These are phyloP conservation scores for Priceomyces carsonii DNA, from an alignment of 805 yeast species.

Conservation along the genomic window DNA sequence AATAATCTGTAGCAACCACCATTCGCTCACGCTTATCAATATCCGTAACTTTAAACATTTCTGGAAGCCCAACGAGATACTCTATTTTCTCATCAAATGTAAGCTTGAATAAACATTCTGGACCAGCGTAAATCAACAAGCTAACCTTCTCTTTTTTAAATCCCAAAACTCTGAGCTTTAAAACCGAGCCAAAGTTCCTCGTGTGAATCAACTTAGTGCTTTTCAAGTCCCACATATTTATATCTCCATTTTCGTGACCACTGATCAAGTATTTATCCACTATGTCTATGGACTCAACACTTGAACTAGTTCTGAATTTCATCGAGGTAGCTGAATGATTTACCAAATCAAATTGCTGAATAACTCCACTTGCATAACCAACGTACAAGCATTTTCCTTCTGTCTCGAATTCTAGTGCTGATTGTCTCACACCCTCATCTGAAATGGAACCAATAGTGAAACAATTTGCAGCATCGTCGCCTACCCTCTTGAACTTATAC, in stretches of 20 bases:
- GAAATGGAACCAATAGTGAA: slow-evolving; percentile 10
- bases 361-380: slow-evolving; percentile 42
- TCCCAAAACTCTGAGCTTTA: slow-evolving; percentile 1
- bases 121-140: slow-evolving; percentile 23
- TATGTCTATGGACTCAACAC: slow-evolving; percentile 15
- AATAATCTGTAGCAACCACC: slow-evolving; percentile 11
- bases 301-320: slow-evolving; percentile 4
- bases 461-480: slow-evolving; percentile 20
- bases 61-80: slow-evolving; percentile 26
- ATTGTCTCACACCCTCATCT: slow-evolving; percentile 4
- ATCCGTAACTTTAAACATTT: slow-evolving; percentile 19
- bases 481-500: slow-evolving; percentile 29
- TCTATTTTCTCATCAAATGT: slow-evolving; percentile 8
- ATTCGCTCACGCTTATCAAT: slow-evolving; percentile 8
- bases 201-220: background rate
- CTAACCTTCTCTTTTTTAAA: slow-evolving; percentile 1
- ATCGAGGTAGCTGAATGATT: slow-evolving; percentile 15
- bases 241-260: slow-evolving; percentile 20
- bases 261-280: slow-evolving; percentile 14
- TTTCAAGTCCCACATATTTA: slow-evolving; percentile 14
- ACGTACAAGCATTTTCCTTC: slow-evolving; percentile 43
- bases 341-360: slow-evolving; percentile 22
- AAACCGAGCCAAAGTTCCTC: slow-evolving; percentile 4
- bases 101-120: slow-evolving; percentile 21
- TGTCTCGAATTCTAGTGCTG: slow-evolving; percentile 47